Base-by-base conservation (phyloP, 1,284 basidiomycete species). In the Trichosporon inkin region DNA sequence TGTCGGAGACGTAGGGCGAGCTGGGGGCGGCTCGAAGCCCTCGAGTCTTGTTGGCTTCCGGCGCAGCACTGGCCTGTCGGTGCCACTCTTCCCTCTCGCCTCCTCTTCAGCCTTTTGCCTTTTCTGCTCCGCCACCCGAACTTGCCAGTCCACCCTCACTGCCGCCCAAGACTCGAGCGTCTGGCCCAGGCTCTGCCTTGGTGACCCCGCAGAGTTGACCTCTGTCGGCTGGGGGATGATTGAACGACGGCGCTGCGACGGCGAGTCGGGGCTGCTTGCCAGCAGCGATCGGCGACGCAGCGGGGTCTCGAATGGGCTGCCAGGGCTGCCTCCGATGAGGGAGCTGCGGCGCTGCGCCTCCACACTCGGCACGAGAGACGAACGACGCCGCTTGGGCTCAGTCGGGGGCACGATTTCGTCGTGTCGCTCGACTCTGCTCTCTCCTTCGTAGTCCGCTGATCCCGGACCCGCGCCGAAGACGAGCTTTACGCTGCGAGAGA, bases 381-480 rank as follows among this genome's bases (percentile, higher is more conserved):
- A 75, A 24, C 44, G 44, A 8, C 44, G 22, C 16, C 44, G 44
- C 11, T 24, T 17, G 13, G 22, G 44, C 11, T 49, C 44, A 58
- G 59, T 78, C 74, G 58, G 77, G 72, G 10, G 65, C 63, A 7
- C 77, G 64, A 49, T 16, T 57, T 79, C 77, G 6, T 62, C 68
- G 2, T 72, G 62, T 6, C 52, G 22, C 36, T 28, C 37, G 0
- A 24, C 53, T 0, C 35, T 13, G 5, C 16, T 34, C 10, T 39
- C 51, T 2, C 38, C 40, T 5, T 53, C 49, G 6, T 70, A 22
- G 22, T 49, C 44, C 13, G 36, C 3, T 13, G 22, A 32, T 24
- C 44, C 44, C 41, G 41, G 41, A 10, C 41, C 41, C 13, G 44
- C 44, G 11, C 22, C 44, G 24, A 49, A 49, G 44, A 49, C 44